phyloP scores from a whole-genome alignment of 2,329 filamentous ascomycete genomes.

The Scopulariopsis brevicaulis region DNA sequence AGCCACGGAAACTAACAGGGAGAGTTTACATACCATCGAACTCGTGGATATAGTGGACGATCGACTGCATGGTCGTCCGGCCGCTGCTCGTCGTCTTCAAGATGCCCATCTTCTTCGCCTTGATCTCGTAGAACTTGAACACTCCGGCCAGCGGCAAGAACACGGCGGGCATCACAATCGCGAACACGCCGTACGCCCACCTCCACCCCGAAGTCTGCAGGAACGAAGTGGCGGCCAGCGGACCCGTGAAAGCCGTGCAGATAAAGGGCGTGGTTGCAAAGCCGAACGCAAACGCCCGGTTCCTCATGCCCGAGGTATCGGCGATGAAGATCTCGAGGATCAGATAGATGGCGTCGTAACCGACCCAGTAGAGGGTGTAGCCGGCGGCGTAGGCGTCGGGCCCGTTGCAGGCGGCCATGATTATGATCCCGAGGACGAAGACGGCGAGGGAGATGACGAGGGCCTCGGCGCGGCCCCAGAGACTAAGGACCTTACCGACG shows the following conservation, averaged over 20 bases:
- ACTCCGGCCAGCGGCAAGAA: conserved; percentile 44
- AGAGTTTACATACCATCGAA: not conserved
- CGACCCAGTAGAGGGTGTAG: conserved; percentile 55
- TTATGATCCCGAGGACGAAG: conserved; percentile 40
- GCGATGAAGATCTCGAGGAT: conserved; percentile 46
- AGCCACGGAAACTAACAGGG: conserved; percentile 30
- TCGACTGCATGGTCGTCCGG: conserved; percentile 13
- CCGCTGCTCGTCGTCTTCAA: conserved; percentile 18
- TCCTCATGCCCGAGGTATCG: conserved; percentile 54
- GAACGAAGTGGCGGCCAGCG: conserved; percentile 37
- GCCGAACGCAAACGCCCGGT: conserved; percentile 52
- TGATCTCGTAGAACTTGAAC: conserved; percentile 46
- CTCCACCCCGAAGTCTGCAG: conserved; percentile 43
- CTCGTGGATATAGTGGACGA: conserved; percentile 31
- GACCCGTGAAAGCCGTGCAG: conserved; percentile 51
- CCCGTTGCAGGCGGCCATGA: conserved; percentile 54
- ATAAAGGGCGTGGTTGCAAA: conserved; percentile 56
- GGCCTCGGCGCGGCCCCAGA: conserved; percentile 55
- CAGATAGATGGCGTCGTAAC: conserved; percentile 20
- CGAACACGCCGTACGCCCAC: conserved; percentile 57
- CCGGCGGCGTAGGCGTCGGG: conserved; percentile 52
- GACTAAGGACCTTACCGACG: conserved; percentile 54
- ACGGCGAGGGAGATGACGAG: conserved; percentile 40
- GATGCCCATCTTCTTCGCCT: conserved; percentile 45
- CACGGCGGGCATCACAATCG: conserved; percentile 50